Percentiles rank a stretch among this genome's conserved stretches.
These are phyloP conservation scores for Alternaria consortialis DNA, from an alignment of 2,329 filamentous ascomycete genomes.

Conservation along the genomic window DNA sequence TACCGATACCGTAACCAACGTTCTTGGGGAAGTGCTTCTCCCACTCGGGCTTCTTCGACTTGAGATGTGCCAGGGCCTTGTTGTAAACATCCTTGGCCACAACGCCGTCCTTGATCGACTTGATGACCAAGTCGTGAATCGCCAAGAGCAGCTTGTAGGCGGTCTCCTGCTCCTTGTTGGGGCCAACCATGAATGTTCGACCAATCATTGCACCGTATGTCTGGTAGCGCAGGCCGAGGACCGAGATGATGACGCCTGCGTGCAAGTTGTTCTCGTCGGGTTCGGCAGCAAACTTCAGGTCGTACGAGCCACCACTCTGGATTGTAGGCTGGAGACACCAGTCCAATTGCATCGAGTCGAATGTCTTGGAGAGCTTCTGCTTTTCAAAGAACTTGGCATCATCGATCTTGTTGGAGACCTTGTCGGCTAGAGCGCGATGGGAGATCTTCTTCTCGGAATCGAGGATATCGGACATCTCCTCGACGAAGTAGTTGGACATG, in stretches of 20 bases:
- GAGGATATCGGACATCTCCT: slow-evolving; percentile 96
- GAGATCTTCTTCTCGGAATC: slow-evolving; percentile 98
- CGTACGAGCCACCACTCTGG: slow-evolving; percentile 95
- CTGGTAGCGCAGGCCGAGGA: slow-evolving; percentile 92
- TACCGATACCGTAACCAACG: slow-evolving; percentile 89
- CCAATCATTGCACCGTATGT: slow-evolving; percentile 94
- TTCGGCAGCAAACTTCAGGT: slow-evolving; percentile 80
- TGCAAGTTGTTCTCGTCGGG: slow-evolving; percentile 84
- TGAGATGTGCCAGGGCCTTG: slow-evolving; percentile 83
- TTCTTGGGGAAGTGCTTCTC: slow-evolving; percentile 96
- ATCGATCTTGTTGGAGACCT: slow-evolving; percentile 90
- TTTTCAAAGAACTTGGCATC: slow-evolving; percentile 92
- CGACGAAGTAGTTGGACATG: slow-evolving; percentile 96
- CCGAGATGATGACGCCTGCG: slow-evolving; percentile 91
- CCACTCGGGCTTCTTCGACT: slow-evolving; percentile 90
- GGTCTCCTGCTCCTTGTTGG: slow-evolving; percentile 92
- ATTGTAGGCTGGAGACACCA: slow-evolving; percentile 92
- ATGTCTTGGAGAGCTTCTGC: slow-evolving; percentile 83
- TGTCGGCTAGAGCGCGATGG: slow-evolving; percentile 84
- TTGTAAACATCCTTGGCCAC: slow-evolving; percentile 88
- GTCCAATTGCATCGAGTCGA: slow-evolving; percentile 88
- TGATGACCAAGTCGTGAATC: slow-evolving; percentile 89
- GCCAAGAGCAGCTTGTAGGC: slow-evolving; percentile 89
- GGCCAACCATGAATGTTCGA: slow-evolving; percentile 94
- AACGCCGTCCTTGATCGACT: slow-evolving; percentile 87